phyloP scores from a whole-genome alignment of 2,329 filamentous ascomycete genomes.

The Aspergillus oerlinghausenensis region DNA sequence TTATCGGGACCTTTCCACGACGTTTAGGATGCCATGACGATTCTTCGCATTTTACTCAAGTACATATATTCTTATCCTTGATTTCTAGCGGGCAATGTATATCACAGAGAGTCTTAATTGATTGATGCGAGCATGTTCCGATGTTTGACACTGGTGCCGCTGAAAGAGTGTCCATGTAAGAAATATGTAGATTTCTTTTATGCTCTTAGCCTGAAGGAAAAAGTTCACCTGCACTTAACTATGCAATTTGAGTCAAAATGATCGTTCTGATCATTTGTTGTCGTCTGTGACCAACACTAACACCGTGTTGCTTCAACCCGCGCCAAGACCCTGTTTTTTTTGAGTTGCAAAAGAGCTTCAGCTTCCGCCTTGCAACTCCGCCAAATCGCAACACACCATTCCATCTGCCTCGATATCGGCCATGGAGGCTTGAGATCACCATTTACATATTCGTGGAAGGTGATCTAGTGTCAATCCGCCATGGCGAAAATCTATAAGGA shows the following conservation, averaged over 20 bases:
- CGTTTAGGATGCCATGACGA: slow-evolving; percentile 18
- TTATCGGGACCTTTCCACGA: slow-evolving; percentile 5
- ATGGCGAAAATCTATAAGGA: slow-evolving; percentile 80
- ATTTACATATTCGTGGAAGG: slow-evolving; percentile 16
- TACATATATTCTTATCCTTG: slow-evolving; percentile 6
- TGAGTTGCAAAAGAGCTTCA: slow-evolving; percentile 19
- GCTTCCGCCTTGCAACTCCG: slow-evolving; percentile 25
- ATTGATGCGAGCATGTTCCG: not conserved
- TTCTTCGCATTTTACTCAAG: slow-evolving; percentile 17
- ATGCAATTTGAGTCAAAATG: not conserved
- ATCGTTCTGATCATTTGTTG: not conserved
- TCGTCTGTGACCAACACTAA: not conserved
- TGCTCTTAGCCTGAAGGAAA: not conserved
- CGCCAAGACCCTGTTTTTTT: slow-evolving; percentile 39
- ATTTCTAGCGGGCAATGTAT: not conserved
- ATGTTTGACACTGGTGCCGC: not conserved
- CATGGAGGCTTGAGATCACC: slow-evolving; percentile 31
- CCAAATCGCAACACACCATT: slow-evolving; percentile 8
- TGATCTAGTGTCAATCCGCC: slow-evolving; percentile 24
- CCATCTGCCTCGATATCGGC: slow-evolving; percentile 17
- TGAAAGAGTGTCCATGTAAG: not conserved
- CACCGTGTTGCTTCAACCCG: slow-evolving; percentile 10
- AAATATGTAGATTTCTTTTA: not conserved
- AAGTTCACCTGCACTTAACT: not conserved
- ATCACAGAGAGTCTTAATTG: not conserved